Evolutionary conservation across 345 rosid species (phyloP), one percentile per base, ranked within the genome.

Genomic region (Crucihimalaya himalaica): DNA sequence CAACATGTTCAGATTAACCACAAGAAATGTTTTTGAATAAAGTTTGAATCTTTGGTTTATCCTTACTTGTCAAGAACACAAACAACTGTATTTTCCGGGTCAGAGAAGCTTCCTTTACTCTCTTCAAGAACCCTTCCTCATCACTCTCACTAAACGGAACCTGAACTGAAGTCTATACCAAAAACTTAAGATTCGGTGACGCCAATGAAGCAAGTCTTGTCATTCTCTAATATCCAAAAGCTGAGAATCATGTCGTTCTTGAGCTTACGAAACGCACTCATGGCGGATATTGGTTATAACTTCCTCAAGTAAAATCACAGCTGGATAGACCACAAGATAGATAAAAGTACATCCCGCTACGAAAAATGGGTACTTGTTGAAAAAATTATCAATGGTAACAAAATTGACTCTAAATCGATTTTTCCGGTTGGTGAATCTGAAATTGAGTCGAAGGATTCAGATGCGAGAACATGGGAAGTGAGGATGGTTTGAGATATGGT

Each of bases 41-140:
- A 73, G 76, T 27, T 19, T 37, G 60, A 53, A 70, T 7, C 67
- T 34, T 71, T 68, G 32, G 52, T 28, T 29, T 12, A 50, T n/a
- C 54, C 81, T 80, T 84, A 94, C 98, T 87, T 87, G 83, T 93
- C 98, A 39, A 91, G 83, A 62, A 94, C 54, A 68, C 91, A 94
- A 27, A 91, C 54, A 74, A 77, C 77, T 4, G 93, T 91, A 39
- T 84, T 79, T 2, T 66, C 81, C 0, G 95, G 93, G 66, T 89
- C 86, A 28, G 81, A 29, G 73, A 89, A 86, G 31, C 64, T 75
- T 76, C 78, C 83, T 83, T 82, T 66, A 88, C 88, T 21, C 77
- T 85, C 88, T 78, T 84, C 81, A 84, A 40, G 47, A 91, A 91
- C 73, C 66, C 79, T 51, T 71, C 85, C 66, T 86, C 87, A 25